These are phyloP conservation scores for Colletotrichum sp. DNA, from an alignment of 2,329 filamentous ascomycete genomes.

Conservation along the genomic window DNA sequence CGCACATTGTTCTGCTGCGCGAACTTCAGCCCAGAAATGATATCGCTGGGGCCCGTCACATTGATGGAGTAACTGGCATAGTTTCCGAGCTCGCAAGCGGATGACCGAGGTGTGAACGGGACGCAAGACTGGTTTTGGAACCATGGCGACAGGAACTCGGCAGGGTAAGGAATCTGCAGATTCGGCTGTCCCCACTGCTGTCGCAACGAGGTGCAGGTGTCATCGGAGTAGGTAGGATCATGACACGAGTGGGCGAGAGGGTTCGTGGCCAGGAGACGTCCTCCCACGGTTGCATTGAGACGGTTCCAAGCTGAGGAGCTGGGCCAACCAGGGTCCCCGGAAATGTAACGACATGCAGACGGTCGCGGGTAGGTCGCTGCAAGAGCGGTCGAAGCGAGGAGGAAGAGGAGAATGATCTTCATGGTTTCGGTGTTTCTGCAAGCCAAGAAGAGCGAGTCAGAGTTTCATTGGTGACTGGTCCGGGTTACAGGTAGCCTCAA, in stretches of 20 bases:
- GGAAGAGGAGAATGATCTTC: background rate
- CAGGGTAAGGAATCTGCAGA: conserved; percentile 25
- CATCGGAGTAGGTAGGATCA: background rate
- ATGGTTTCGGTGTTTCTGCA: background rate
- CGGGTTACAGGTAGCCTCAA: background rate
- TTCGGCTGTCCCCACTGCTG: conserved; percentile 47
- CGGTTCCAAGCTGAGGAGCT: background rate
- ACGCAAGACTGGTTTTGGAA: too few relatives aligned
- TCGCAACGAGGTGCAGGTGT: conserved; percentile 36
- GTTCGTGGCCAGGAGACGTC: background rate
- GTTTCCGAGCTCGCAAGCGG: too few relatives aligned
- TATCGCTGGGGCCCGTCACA: too few relatives aligned
- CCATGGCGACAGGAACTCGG: background rate
- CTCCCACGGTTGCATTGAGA: background rate
- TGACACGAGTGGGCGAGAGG: background rate
- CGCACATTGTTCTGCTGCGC: too few relatives aligned
- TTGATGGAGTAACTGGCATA: too few relatives aligned
- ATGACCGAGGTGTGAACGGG: too few relatives aligned
- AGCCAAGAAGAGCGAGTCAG: background rate
- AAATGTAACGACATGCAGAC: background rate
- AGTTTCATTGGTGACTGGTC: background rate
- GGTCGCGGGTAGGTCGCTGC: background rate
- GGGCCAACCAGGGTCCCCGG: background rate
- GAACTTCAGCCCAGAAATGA: too few relatives aligned
- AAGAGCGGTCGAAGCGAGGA: background rate